phyloP scores from a whole-genome alignment of 2,329 filamentous ascomycete genomes.

The Fusarium poae region DNA sequence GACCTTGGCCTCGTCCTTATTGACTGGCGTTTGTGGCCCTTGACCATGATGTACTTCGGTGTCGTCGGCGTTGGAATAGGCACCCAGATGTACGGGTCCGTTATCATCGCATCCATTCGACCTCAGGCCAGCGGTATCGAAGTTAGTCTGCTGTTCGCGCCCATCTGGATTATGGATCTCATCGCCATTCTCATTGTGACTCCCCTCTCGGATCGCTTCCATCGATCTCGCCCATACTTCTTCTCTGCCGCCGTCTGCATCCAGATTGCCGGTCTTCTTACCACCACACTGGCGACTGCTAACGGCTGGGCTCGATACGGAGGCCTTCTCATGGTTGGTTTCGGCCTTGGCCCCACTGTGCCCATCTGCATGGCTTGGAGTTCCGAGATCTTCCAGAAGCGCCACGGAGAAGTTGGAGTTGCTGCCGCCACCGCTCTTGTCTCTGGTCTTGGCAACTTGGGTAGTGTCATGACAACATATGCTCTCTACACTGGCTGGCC shows the following conservation, averaged over 20 bases:
- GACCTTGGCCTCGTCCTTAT: conserved; percentile 79
- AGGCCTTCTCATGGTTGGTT: conserved; percentile 89
- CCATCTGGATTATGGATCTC: conserved; percentile 95
- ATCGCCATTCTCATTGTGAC: conserved; percentile 88
- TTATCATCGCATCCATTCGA: conserved; percentile 86
- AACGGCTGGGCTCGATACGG: conserved; percentile 88
- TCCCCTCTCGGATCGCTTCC: conserved; percentile 88
- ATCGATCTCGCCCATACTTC: conserved; percentile 81
- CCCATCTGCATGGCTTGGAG: conserved; percentile 97
- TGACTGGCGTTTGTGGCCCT: conserved; percentile 90
- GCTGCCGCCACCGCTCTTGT: conserved; percentile 88
- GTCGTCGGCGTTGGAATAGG: conserved; percentile 94
- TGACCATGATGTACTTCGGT: conserved; percentile 93
- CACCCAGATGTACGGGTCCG: conserved; percentile 86
- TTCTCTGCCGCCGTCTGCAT: conserved; percentile 82
- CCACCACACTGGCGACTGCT: conserved; percentile 78
- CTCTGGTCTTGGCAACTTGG: conserved; percentile 87
- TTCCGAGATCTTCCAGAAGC: conserved; percentile 87
- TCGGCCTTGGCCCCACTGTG: conserved; percentile 89
- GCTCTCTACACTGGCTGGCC: conserved; percentile 91
- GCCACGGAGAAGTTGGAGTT: conserved; percentile 91
- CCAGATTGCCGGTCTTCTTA: conserved; percentile 84
- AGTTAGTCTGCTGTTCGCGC: conserved; percentile 86
- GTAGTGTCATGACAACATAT: conserved; percentile 88
- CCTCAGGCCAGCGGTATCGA: conserved; percentile 78